Evolutionary conservation across 768 basidiomycete genomes (phyloP).

Genomic region (Russula griseocarnosa): DNA sequence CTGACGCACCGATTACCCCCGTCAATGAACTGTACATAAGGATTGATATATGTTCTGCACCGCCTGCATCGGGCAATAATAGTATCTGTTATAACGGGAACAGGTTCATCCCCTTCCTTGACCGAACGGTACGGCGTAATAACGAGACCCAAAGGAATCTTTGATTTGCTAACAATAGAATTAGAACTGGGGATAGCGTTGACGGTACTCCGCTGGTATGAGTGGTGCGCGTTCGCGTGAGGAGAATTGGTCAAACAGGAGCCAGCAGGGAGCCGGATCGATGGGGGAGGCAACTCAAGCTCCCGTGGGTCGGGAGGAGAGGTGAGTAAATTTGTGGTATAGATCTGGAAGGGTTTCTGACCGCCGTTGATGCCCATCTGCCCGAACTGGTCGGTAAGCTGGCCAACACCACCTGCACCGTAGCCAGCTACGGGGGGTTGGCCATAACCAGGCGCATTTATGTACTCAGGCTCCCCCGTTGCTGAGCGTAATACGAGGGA

Average conservation of each 20-base stretch:
- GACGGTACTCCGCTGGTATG: slow-evolving; percentile 82
- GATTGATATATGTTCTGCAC: slow-evolving; percentile 56
- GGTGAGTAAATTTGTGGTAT: slow-evolving; percentile 89
- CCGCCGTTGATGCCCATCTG: slow-evolving; percentile 72
- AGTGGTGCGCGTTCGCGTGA: slow-evolving; percentile 78
- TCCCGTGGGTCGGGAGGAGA: slow-evolving; percentile 90
- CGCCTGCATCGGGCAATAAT: slow-evolving; percentile 53
- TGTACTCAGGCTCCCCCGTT: slow-evolving; percentile 40
- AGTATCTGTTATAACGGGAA: slow-evolving; percentile 49
- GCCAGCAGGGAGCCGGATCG: slow-evolving; percentile 83
- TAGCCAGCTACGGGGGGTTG: slow-evolving; percentile 42
- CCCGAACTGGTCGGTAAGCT: slow-evolving; percentile 78
- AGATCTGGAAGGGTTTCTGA: slow-evolving; percentile 72
- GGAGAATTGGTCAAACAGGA: slow-evolving; percentile 75
- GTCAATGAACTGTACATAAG: slow-evolving; percentile 69
- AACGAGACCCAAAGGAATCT: slow-evolving; percentile 48
- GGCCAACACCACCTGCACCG: slow-evolving; percentile 46
- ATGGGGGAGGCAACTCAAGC: slow-evolving; percentile 76
- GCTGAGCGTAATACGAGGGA: slow-evolving; percentile 48
- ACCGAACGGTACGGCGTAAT: slow-evolving; percentile 50
- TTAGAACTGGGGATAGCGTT: slow-evolving; percentile 27
- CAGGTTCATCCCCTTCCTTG: slow-evolving; percentile 43
- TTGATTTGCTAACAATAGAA: slow-evolving; percentile 39
- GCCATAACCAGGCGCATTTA: slow-evolving; percentile 44
- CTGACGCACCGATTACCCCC: slow-evolving; percentile 78